A percentile compares a stretch with the other conserved stretches of the same genome.
Conservation (phyloP, 2,329 filamentous ascomycete genomes). For the Epichloe sibirici region DNA sequence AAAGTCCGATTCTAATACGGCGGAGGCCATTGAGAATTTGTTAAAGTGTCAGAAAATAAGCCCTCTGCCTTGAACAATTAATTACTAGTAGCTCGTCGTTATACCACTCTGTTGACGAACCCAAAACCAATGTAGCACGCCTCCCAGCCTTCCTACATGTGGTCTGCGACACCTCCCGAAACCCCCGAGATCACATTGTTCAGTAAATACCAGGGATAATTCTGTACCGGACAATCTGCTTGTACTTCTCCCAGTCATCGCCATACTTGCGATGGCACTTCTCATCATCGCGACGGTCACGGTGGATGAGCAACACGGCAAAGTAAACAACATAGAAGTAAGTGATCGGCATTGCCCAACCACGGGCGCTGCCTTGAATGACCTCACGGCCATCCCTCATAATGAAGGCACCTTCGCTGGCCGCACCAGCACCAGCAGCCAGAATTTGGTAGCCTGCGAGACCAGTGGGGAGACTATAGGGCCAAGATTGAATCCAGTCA, state of each 20-base stretch:
- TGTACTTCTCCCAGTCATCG: constrained; percentile 83
- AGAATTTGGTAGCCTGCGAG: constrained; percentile 70
- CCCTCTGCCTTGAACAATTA: no score
- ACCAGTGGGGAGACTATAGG: constrained; percentile 78
- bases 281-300: constrained; percentile 76
- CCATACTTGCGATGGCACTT: constrained; percentile 90
- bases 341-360: constrained; percentile 78
- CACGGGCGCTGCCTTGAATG: constrained; percentile 59
- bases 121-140: no score
- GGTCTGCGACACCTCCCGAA: no score
- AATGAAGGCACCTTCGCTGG: constrained; percentile 39
- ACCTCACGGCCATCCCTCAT: constrained; percentile 51
- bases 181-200: neutral
- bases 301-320: constrained; percentile 71
- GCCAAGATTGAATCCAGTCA: constrained; percentile 90
- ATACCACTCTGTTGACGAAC: no score
- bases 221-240: constrained; percentile 64
- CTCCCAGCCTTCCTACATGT: no score
- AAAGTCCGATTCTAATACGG: no score
- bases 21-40: no score
- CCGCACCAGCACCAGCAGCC: constrained; percentile 35
- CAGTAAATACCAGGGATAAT: constrained; percentile 82
- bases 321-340: constrained; percentile 97
- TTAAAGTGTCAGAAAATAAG: no score
- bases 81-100: no score